phyloP scores from a whole-genome alignment of 2,329 filamentous ascomycete species.

The Pyrenochaeta sp. region DNA sequence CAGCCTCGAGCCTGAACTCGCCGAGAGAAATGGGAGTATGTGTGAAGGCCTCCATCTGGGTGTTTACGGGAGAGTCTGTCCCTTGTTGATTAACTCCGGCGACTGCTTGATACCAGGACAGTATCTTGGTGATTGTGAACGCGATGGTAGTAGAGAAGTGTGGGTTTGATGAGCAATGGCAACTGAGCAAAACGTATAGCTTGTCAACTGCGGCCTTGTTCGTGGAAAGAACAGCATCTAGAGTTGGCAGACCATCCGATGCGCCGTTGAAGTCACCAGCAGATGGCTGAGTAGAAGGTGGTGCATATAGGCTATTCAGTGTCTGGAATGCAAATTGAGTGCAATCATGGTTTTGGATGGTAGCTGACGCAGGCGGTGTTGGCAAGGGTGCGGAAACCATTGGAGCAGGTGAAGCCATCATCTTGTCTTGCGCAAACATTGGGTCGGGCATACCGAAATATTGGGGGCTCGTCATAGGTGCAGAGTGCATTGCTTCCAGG shows the following conservation, averaged over 20 bases:
- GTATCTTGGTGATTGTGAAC: conserved; percentile 45
- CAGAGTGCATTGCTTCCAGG: conserved; percentile 33
- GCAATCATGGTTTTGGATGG: conserved; percentile 43
- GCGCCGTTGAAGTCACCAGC: conserved; percentile 36
- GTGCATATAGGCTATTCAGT: conserved; percentile 44
- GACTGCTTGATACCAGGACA: conserved; percentile 49
- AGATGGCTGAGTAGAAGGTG: conserved; percentile 33
- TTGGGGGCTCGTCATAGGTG: conserved; percentile 33
- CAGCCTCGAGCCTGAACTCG: conserved; percentile 33
- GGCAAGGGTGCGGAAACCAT: conserved; percentile 41
- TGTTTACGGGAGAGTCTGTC: conserved; percentile 25
- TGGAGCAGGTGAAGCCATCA: conserved; percentile 32
- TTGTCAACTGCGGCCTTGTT: conserved; percentile 47
- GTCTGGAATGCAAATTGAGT: conserved; percentile 48
- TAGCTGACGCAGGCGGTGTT: conserved; percentile 33
- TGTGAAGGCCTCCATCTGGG: conserved; percentile 39
- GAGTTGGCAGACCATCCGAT: conserved; percentile 36
- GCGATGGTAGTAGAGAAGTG: conserved; percentile 49
- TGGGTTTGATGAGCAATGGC: conserved; percentile 46
- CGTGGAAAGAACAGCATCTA: conserved; percentile 41
- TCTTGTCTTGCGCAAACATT: conserved; percentile 32
- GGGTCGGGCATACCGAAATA: conserved; percentile 35
- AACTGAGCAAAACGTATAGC: conserved; percentile 41
- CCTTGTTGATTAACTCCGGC: conserved; percentile 33
- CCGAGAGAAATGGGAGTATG: conserved; percentile 35